phyloP scores from a whole-genome alignment of 2,329 filamentous ascomycete genomes.

The Coniochaeta ligniaria region DNA sequence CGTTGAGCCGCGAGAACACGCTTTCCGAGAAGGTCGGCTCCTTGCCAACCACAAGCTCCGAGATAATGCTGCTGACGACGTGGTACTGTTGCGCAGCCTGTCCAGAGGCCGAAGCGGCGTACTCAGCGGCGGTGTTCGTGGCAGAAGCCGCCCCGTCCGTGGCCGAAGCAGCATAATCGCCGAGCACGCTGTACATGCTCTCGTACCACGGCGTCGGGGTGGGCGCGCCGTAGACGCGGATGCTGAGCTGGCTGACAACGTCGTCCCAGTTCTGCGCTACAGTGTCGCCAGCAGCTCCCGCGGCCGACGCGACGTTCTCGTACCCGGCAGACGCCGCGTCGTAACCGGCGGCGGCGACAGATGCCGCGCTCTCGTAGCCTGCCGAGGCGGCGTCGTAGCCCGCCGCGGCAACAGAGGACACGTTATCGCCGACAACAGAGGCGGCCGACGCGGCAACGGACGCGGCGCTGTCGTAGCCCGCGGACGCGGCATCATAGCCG shows the following conservation, averaged over 20 bases:
- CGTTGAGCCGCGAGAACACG: constrained; percentile 63
- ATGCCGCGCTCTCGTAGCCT: constrained; percentile 20
- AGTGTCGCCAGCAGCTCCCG: constrained; percentile 8
- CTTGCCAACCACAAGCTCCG: constrained; percentile 68
- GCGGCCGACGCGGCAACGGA: constrained; percentile 23
- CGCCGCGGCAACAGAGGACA: not conserved
- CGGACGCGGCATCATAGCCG: constrained; percentile 21
- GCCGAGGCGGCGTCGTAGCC: constrained; percentile 7
- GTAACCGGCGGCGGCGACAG: constrained; percentile 12
- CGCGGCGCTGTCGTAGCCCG: constrained; percentile 41
- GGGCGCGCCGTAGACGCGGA: constrained; percentile 63
- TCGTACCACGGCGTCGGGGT: constrained; percentile 51
- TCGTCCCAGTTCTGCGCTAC: constrained; percentile 53
- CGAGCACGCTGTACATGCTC: constrained; percentile 36
- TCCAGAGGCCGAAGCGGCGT: constrained; percentile 55
- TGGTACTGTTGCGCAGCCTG: constrained; percentile 58
- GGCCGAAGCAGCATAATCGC: constrained; percentile 51
- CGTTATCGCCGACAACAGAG: not conserved
- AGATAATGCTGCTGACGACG: constrained; percentile 63
- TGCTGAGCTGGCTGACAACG: constrained; percentile 57
- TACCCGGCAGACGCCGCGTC: constrained; percentile 7
- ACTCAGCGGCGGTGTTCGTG: constrained; percentile 40
- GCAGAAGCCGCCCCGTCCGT: constrained; percentile 34
- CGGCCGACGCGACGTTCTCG: not conserved
- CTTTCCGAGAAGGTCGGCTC: constrained; percentile 79